These are phyloP conservation scores for Marasmius sp. DNA, from an alignment of 1,284 basidiomycete genomes.

Conservation along the genomic window DNA sequence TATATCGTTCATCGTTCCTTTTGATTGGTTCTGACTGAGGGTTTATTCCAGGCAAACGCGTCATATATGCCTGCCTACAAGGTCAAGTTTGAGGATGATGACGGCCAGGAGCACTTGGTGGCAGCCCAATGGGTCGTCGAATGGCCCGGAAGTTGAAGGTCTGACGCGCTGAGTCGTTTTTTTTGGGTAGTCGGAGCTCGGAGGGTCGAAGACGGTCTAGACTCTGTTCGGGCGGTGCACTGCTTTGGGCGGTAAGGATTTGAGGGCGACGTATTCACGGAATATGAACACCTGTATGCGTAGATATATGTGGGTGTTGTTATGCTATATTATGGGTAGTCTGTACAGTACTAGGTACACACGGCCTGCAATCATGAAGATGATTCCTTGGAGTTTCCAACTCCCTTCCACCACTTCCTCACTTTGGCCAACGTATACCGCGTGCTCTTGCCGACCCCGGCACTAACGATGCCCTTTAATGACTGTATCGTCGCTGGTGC, in stretches of 20 bases:
- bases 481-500: conserved; percentile 84
- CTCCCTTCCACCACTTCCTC: conserved; percentile 77
- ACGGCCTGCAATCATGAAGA: background rate
- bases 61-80: conserved; percentile 58
- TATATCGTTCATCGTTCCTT: conserved; percentile 3
- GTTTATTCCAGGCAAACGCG: conserved; percentile 28
- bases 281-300: too few relatives aligned
- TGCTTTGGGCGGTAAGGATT: too few relatives aligned
- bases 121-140: conserved; percentile 75
- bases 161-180: too few relatives aligned
- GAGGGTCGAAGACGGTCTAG: too few relatives aligned
- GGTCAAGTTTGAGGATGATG: conserved; percentile 81
- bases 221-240: too few relatives aligned
- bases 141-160: conserved; percentile 45
- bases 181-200: too few relatives aligned
- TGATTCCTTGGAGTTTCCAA: background rate
- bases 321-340: background rate
- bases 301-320: too few relatives aligned
- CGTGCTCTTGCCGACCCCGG: conserved; percentile 77
- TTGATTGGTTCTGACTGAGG: conserved; percentile 6
- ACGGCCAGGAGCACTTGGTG: conserved; percentile 74
- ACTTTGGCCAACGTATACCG: conserved; percentile 78
- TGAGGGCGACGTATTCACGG: too few relatives aligned
- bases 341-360: background rate
- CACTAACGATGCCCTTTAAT: conserved; percentile 84